Base-by-base conservation (phyloP, 2,329 filamentous ascomycete genomes). In the Phyllosticta citriasiana region DNA sequence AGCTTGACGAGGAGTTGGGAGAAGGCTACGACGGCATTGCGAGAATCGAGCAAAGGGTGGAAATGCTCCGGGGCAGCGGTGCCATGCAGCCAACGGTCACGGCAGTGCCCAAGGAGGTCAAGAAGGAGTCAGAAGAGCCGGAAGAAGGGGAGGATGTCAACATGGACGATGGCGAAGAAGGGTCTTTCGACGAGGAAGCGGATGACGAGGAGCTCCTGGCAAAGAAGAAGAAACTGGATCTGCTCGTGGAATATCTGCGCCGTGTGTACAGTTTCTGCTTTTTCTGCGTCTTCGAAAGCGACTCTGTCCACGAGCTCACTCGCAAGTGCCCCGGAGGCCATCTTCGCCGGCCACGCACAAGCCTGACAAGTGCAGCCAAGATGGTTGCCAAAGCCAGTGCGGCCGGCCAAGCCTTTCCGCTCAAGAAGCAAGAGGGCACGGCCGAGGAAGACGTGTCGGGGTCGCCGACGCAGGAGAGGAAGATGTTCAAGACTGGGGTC, bases 191-290 rank as follows among this genome's bases (percentile, higher is more conserved):
- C 63, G 90, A 94, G 58, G 93, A 97, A 64, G 82, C 87, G 35
- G 93, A 99, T 67, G 91, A 96, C 68, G 91, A 96, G 70, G 91
- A 97, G 51, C 79, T 97, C 50, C 74, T 97, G 60, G 83, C 87
- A 51, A 94, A 96, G 80, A 97, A 97, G 83, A 97, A 99, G 80
- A 92, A 94, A 70, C 84, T 99, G 57, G 94, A 99, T 75, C 80
- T 99, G 40, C 82, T 96, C 73, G 94, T 97, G 59, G 94, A 99
- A 76, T 99, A 99, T 73, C 82, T 99, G 63, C 91, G 94, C 58
- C 87, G 94, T 16, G 94, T 99, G 58, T 96, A 95, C 81, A 97
- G 94, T 76, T 97, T 99, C 77, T 99, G 94, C 79, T 97, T 99
- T 80, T 99, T 97, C 79, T 99, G 94, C 73, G 95, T 99, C 4